phyloP scores from a whole-genome alignment of 2,329 filamentous ascomycete species.

The Immersiporthe knoxdaviesiana region DNA sequence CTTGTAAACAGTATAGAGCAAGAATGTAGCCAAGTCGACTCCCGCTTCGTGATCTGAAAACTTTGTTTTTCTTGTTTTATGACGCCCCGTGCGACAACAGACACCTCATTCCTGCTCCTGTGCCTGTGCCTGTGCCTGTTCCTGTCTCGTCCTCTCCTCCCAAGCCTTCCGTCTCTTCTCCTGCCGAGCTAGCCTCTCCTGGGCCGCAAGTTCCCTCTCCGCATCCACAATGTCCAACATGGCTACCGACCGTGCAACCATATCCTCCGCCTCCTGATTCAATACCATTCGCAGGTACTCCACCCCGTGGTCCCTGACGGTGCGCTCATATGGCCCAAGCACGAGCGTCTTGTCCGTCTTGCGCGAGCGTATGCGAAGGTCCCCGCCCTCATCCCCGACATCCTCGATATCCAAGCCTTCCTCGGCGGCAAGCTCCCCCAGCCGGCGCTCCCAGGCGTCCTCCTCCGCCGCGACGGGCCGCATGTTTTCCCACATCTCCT shows the following conservation, averaged over 20 bases:
- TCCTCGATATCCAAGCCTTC: conserved; percentile 32
- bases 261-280: conserved; percentile 41
- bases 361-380: not conserved
- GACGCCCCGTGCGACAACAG: too few species aligned
- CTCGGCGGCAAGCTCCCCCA: conserved; percentile 44
- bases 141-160: conserved; percentile 24
- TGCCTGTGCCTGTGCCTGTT: conserved; percentile 18
- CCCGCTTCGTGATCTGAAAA: not conserved
- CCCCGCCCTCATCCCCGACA: conserved; percentile 41
- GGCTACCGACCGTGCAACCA: conserved; percentile 46
- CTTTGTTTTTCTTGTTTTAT: not conserved
- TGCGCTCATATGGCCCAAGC: conserved; percentile 28
- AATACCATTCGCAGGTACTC: conserved; percentile 38
- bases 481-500: conserved; percentile 45
- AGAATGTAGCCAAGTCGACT: not conserved
- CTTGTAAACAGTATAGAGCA: not conserved
- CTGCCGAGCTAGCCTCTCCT: conserved; percentile 33
- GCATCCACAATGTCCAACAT: conserved; percentile 45
- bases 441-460: conserved; percentile 53
- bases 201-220: conserved; percentile 41
- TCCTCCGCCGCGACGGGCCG: conserved; percentile 41
- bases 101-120: conserved; percentile 2
- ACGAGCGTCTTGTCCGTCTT: not conserved
- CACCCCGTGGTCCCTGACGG: conserved; percentile 28
- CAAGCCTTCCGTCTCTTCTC: conserved; percentile 32